These are phyloP conservation scores for Globisporangium abappressorium DNA, from an alignment of 352 stramenopile species.

Conservation along the genomic window DNA sequence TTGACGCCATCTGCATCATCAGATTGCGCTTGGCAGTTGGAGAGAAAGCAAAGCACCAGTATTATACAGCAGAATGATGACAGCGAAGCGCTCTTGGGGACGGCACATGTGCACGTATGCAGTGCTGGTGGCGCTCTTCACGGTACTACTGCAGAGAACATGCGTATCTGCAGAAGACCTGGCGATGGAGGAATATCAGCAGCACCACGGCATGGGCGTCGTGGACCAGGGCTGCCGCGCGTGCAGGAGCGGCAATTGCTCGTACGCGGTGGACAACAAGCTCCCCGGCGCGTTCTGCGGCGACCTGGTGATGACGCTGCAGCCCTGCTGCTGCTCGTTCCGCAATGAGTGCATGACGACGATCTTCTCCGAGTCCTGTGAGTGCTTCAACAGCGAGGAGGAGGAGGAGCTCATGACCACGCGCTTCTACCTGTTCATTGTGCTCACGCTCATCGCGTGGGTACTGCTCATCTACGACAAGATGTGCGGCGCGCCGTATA, in stretches of 20 bases:
- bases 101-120: not conserved
- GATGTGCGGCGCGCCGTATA: conserved; percentile 72
- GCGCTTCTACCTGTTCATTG: conserved; percentile 69
- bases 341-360: conserved; percentile 77
- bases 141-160: not conserved
- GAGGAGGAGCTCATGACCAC: conserved; percentile 64
- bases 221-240: conserved; percentile 48
- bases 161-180: not conserved
- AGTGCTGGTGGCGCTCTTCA: not conserved
- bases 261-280: conserved; percentile 48
- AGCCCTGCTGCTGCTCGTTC: conserved; percentile 72
- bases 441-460: conserved; percentile 60
- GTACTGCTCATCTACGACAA: conserved; percentile 64
- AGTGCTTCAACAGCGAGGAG: conserved; percentile 59
- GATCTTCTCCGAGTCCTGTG: conserved; percentile 66
- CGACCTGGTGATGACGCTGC: conserved; percentile 57
- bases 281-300: conserved; percentile 63
- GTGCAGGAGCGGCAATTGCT: conserved; percentile 67
- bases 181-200: conserved; percentile 14
- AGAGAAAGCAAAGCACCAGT: not conserved
- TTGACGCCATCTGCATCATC: not conserved
- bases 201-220: conserved; percentile 4
- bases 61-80: too few species aligned
- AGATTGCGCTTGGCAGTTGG: not conserved
- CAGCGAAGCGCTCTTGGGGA: not conserved